Evolutionary conservation across 345 rosid genomes (phyloP).

Genomic region (Pugionium dolabratum): DNA sequence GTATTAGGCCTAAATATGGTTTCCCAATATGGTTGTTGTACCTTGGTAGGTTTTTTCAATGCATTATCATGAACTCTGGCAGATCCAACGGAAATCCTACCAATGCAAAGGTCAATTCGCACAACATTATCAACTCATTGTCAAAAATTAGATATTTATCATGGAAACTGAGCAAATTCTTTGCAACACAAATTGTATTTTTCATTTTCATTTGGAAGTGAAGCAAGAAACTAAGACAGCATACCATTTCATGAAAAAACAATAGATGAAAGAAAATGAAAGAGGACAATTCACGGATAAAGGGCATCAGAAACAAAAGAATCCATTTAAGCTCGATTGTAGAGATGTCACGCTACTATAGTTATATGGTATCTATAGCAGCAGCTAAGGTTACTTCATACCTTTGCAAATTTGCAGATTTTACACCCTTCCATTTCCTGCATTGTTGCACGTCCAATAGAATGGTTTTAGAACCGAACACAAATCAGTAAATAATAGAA

Average conservation of each 20-base stretch:
- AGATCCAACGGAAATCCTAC: conserved; percentile 51
- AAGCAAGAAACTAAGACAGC: not conserved
- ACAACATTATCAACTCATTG: conserved; percentile 11
- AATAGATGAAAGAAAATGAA: conserved; percentile 9
- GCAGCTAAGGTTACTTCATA: conserved; percentile 15
- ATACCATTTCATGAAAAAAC: conserved; percentile 9
- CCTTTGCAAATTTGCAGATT: conserved; percentile 34
- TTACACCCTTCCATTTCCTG: conserved; percentile 43
- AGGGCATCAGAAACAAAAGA: not conserved
- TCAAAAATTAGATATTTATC: conserved; percentile 15
- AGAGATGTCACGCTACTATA: conserved; percentile 3
- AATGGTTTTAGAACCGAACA: conserved; percentile 9
- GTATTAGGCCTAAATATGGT: conserved; percentile 12
- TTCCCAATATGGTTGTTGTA: conserved; percentile 27
- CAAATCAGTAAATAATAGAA: conserved; percentile 9
- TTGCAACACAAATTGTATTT: not conserved
- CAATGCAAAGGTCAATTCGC: conserved; percentile 26
- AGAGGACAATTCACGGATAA: conserved; percentile 3
- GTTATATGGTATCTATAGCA: not conserved
- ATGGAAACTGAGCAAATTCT: not conserved
- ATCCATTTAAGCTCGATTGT: conserved; percentile 2
- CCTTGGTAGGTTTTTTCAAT: conserved; percentile 51
- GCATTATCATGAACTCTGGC: conserved; percentile 42
- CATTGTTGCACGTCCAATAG: conserved; percentile 16
- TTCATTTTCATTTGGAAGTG: not conserved